Evolutionary conservation across 2,329 filamentous ascomycete genomes (phyloP), one percentile per base, ranked within the genome.

Genomic region (Plectosphaerella cucumerina): DNA sequence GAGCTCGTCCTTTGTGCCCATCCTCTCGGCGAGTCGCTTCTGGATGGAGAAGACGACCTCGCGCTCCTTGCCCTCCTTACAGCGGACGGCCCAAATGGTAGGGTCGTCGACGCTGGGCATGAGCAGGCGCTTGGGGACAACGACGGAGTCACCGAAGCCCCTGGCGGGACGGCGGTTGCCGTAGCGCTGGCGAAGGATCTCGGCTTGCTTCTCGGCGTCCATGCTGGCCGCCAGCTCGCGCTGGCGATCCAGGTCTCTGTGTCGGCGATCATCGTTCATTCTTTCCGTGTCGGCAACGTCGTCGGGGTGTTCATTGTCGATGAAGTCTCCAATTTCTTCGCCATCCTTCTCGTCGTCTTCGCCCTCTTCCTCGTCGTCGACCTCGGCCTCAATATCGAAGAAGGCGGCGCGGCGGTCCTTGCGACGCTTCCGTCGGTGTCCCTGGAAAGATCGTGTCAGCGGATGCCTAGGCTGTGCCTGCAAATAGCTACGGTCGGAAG

Each of bases 311-410:
- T 89, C 89, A 66, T 96, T 89, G 58, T 90, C 89, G 65, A 91
- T 91, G 65, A 94, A 90, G 58, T 89, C 87, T 51, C 90, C 90
- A 49, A 86, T 84, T 59, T 87, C 90, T 60, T 91, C 86, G 53
- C 89, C 84, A 50, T 96, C 91, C 60, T 95, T 90, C 60, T 97
- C 93, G 48, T 95, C 90, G 57, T 96, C 90, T 55, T 89, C 89
- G 58, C 82, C 86, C 59, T 90, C 89, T 60, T 96, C 91, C 61
- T 96, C 91, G 57, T 96, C 94, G 64, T 97, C 94, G 60, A 99
- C 94, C 72, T 97, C 94, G 67, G 94, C 94, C 77, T 99, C 94
- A 63, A 93, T 90, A 84, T 99, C 94, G 72, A 99, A 85, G 82
- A 97, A 97, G 63, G 87, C 86, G 60, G 90, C 89, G 56, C 90